Evolutionary conservation across 148 eudicot genomes (phyloP), one percentile per base, ranked within the genome.

Genomic region (Vaccinium macrocarpon): DNA sequence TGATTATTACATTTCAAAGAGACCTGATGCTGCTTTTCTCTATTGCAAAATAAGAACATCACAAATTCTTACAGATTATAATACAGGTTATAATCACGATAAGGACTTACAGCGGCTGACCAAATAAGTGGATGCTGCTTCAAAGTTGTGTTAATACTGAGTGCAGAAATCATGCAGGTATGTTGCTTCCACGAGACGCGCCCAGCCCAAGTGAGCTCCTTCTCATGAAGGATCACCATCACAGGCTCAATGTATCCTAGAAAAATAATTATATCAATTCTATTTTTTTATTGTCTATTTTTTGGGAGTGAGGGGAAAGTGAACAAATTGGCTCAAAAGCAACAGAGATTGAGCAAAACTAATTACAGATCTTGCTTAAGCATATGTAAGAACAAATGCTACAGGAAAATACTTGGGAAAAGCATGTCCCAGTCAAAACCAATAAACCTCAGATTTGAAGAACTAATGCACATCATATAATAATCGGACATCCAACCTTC

Each of bases 61-160:
- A 14, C 2, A 83, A 2, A 75, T 53, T 19, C 57, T 78, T 23
- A 55, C 42, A 19, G 46, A 76, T 59, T 76, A 76, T 61, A 62
- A 84, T 10, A 59, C 15, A 61, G 21, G 48, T 16, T 32, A 64
- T 32, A 2, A 52, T 27, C 77, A 64, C 84, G 52, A 80, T 77
- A 38, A 57, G 75, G 62, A 89, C 93, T 85, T 91, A 96, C 99
- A 88, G 82, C 84, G 72, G 98, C 97, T 83, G 99, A 94, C 99
- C 99, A 96, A 84, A 96, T 96, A 83, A 96, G 93, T 64, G 99
- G 98, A 86, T 96, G 98, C 87, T 96, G 98, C 90, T 92, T 96
- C 89, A 92, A 90, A 59, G 93, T 92, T 76, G 99, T 95, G 87
- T 91, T 96, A 87, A 96, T 89, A 88, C 98, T 96, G 38, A 94